Evolutionary conservation across 1,284 basidiomycete species (phyloP), one percentile per base, ranked within the genome.

Genomic region (Volvariella volvacea): DNA sequence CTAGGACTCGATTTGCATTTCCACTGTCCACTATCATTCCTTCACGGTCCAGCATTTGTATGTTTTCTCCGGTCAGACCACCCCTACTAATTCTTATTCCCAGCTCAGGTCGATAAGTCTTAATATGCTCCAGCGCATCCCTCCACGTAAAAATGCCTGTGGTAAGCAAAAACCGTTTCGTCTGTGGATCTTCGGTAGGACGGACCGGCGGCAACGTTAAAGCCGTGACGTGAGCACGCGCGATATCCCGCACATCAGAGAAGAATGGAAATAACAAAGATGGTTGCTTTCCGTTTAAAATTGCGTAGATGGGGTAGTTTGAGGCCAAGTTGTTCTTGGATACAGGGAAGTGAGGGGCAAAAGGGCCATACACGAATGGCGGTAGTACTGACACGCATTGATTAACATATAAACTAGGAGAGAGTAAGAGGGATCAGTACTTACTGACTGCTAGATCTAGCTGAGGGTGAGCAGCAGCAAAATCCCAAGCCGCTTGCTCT

Each of bases 401-500:
- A 31, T 9, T 9, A 31, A 31, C 30, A 31, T 9, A 31, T 31
- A 9, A 31, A 31, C 9, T 41, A 6, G n/a, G n/a, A n/a, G n/a
- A n/a, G n/a, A n/a, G n/a, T n/a, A n/a, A n/a, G n/a, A n/a, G n/a
- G n/a, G n/a, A n/a, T n/a, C n/a, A 43, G 22, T 43, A 19, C 43
- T 14, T 28, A 51, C 51, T 14, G 6, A 47, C 47, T 6, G 42
- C 43, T 12, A 54, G 21, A 25, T 49, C 46, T n/a, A 47, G 17
- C 6, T 43, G 41, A 4, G 44, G 42, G 31, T 54, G 43, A 30
- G 45, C 41, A 15, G 37, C 31, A 8, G 44, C 45, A 33, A 52
- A 52, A 12, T 45, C 22, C 52, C 52, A 54, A 3, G 43, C 44
- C 4, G 49, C 47, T 21, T 48, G 40, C 34, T 54, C 52, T 2